These are phyloP conservation scores for Arachis stenosperma DNA, from an alignment of 306 rosid species.

Conservation along the genomic window DNA sequence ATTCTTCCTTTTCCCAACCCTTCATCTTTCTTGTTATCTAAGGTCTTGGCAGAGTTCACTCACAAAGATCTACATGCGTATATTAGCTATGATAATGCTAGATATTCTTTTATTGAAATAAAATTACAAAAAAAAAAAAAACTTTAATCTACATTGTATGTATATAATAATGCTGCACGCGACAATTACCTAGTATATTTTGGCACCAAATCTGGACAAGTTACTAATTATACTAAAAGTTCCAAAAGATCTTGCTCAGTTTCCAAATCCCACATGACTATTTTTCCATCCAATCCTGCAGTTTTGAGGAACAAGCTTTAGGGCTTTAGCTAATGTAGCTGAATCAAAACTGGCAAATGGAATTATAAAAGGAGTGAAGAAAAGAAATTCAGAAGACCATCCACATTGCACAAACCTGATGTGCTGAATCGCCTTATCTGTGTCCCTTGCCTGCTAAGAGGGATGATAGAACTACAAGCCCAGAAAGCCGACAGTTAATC, in stretches of 20 bases:
- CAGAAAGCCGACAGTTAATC: constrained; percentile 35
- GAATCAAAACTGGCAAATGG: constrained; percentile 2
- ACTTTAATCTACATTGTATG: constrained; percentile 35
- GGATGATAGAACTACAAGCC: constrained; percentile 71
- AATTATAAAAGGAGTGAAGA: constrained; percentile 5
- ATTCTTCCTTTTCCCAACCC: too few species aligned
- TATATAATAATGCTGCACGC: constrained; percentile 31
- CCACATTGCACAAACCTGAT: constrained; percentile 69
- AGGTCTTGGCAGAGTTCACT: too few species aligned
- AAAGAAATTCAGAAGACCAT: constrained; percentile 4
- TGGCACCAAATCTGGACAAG: constrained; percentile 34
- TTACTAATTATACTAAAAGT: constrained; percentile 30
- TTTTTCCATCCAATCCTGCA: constrained; percentile 91
- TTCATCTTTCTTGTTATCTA: too few species aligned
- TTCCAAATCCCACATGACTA: constrained; percentile 90
- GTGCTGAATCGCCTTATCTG: constrained; percentile 82
- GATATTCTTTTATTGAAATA: background rate
- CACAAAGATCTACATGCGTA: background rate
- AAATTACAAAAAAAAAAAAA: background rate
- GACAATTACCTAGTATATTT: constrained; percentile 33
- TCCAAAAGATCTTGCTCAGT: constrained; percentile 67
- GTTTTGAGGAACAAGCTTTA: constrained; percentile 20
- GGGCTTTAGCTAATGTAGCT: constrained; percentile 19
- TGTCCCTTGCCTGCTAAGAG: constrained; percentile 57
- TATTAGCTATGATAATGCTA: constrained; percentile 4